Base-by-base conservation (phyloP, 306 rosid species). In the Oxytropis ochrocephala region DNA sequence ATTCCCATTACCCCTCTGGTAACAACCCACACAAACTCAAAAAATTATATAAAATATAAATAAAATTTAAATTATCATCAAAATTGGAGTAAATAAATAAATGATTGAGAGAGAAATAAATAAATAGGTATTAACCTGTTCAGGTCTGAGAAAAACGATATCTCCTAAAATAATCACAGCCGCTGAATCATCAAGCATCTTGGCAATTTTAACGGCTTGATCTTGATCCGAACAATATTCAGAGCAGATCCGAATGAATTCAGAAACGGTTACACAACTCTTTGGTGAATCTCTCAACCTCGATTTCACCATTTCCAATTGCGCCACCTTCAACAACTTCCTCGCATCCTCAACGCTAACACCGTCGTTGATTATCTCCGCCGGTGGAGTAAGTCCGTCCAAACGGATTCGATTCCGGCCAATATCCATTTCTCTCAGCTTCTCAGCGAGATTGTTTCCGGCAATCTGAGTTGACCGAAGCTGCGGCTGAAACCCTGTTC, bases 91-190 rank as follows among this genome's bases (percentile, higher is more conserved):
- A 39, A 43, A 21, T 16, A 7, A 18, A 51, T 9, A 1, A 3
- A 58, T n/a, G n/a, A n/a, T n/a, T n/a, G n/a, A 58, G 17, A 14
- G 4, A 2, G 10, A 10, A 3, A 11, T 5, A 53, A 29, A 17
- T 63, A 49, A 51, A 13, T 0, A 5, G 54, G 9, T 53, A 80
- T 70, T 76, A 8, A 92, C 98, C 98, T 89, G 91, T 24, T 92
- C 96, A 0, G 96, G 98, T 30, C 77, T 75, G 75, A 92, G 84
- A 69, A 87, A 70, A 3, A 89, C 98, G 11, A 55, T 11, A 75
- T 87, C 91, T 57, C 98, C 98, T 71, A 89, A 73, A 5, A 89
- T 73, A 80, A 92, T 84, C 13, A 92, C 98, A 54, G 79, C 68
- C 7, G 92, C 92, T 8, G 87, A 83, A 62, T 81, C 86, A 38